These are phyloP conservation scores for Penicillium silybi DNA, from an alignment of 495 filamentous ascomycete genomes.

Conservation along the genomic window DNA sequence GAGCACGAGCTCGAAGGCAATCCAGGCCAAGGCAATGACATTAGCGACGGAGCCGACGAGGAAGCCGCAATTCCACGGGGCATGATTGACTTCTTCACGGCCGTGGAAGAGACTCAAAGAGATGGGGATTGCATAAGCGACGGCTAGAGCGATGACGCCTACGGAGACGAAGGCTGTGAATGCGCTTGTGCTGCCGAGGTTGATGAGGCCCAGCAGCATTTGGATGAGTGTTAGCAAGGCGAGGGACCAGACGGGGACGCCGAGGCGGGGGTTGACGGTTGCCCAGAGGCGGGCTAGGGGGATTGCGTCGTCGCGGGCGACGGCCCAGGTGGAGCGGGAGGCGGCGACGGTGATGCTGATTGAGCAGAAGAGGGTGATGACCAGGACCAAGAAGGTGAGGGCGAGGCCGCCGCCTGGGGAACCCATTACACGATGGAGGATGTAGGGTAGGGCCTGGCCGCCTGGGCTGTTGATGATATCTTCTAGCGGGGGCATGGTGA, in stretches of 20 bases:
- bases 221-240: constrained; percentile 36
- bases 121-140: constrained; percentile 58
- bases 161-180: constrained; percentile 64
- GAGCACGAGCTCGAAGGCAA: constrained; percentile 55
- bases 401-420: constrained; percentile 44
- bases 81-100: constrained; percentile 47
- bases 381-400: constrained; percentile 50
- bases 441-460: constrained; percentile 45
- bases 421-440: constrained; percentile 46
- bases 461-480: constrained; percentile 39
- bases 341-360: constrained; percentile 59
- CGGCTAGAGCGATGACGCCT: constrained; percentile 56
- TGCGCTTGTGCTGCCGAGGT: constrained; percentile 55
- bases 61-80: constrained; percentile 53
- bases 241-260: constrained; percentile 37
- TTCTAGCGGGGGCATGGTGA: constrained; percentile 40
- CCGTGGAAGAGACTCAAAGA: constrained; percentile 49
- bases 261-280: constrained; percentile 23
- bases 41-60: constrained; percentile 54
- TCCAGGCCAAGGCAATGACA: constrained; percentile 55
- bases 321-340: constrained; percentile 57
- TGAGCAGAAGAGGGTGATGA: constrained; percentile 60
- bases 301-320: constrained; percentile 52
- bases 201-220: constrained; percentile 56
- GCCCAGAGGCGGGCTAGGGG: constrained; percentile 34